Evolutionary conservation across 176 grass and related monocot species (phyloP).

Genomic region (Bonia amplexicaulis): DNA sequence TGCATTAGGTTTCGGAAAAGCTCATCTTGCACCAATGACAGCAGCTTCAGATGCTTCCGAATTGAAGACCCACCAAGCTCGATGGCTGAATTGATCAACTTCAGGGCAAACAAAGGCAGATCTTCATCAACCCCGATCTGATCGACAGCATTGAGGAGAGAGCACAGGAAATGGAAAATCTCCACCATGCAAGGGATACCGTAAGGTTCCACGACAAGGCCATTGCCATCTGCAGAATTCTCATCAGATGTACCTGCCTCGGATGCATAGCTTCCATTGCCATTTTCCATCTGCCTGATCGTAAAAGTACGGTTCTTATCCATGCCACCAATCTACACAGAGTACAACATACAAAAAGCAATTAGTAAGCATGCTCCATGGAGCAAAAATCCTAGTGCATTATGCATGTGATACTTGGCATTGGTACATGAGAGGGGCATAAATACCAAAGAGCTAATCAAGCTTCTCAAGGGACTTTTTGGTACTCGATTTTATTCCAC

Average conservation of each 20-base stretch:
- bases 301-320: conserved; percentile 73
- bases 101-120: conserved; percentile 83
- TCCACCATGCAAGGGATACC: conserved; percentile 96
- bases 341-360: conserved; percentile 27
- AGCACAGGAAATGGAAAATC: conserved; percentile 95
- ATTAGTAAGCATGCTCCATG: neutral
- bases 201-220: conserved; percentile 60
- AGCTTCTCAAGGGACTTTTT: neutral
- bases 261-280: conserved; percentile 44
- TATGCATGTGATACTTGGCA: neutral
- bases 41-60: conserved; percentile 62
- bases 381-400: neutral
- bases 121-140: conserved; percentile 83
- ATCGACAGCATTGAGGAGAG: conserved; percentile 73
- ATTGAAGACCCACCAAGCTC: conserved; percentile 81
- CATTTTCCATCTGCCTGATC: conserved; percentile 75
- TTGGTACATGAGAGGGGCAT: conserved; percentile 5
- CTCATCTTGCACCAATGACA: conserved; percentile 83
- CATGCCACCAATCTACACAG: conserved; percentile 57
- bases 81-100: conserved; percentile 85
- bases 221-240: conserved; percentile 37
- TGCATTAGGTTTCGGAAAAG: conserved; percentile 96
- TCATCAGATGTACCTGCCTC: conserved; percentile 41
- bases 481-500: neutral
- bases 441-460: conserved; percentile 4